phyloP scores from a whole-genome alignment of 2,329 filamentous ascomycete species.

The Claviceps africana region DNA sequence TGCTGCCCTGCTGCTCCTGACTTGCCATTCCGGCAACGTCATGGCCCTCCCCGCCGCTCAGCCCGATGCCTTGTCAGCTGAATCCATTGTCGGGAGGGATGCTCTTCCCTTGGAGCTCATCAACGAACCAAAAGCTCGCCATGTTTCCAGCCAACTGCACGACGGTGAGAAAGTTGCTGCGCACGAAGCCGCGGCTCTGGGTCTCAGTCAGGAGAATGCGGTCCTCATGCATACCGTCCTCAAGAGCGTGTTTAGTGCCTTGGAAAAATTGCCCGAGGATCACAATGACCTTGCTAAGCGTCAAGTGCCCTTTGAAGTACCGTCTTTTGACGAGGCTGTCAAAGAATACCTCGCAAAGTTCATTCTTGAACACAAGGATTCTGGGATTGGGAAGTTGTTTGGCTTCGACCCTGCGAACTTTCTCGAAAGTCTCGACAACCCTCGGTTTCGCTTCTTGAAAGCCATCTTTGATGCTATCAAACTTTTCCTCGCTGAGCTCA shows the following conservation, averaged over 20 bases:
- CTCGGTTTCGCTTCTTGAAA: neutral
- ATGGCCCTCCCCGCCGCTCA: neutral
- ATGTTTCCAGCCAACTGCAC: neutral
- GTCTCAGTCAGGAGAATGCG: neutral
- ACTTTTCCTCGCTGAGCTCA: neutral
- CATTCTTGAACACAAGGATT: too few species aligned
- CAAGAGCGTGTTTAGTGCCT: neutral
- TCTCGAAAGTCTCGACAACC: neutral
- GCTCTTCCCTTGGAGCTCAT: neutral
- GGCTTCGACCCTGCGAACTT: neutral
- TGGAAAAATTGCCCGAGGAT: neutral
- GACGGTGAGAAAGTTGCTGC: neutral
- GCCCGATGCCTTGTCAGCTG: neutral
- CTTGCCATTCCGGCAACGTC: slow-evolving; percentile 1
- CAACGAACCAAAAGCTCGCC: neutral
- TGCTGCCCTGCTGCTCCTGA: slow-evolving; percentile 2
- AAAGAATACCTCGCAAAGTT: too few species aligned
- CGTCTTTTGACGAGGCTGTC: too few species aligned
- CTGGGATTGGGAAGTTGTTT: too few species aligned
- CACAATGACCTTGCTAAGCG: neutral
- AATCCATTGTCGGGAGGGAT: neutral
- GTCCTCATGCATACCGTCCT: neutral
- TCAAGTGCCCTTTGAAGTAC: too few species aligned
- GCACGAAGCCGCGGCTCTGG: neutral
- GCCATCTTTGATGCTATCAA: neutral